Percentiles rank a stretch among this genome's conserved stretches.
phyloP scores from a whole-genome alignment of 2,329 filamentous ascomycete species.

The Beauveria sp. region DNA sequence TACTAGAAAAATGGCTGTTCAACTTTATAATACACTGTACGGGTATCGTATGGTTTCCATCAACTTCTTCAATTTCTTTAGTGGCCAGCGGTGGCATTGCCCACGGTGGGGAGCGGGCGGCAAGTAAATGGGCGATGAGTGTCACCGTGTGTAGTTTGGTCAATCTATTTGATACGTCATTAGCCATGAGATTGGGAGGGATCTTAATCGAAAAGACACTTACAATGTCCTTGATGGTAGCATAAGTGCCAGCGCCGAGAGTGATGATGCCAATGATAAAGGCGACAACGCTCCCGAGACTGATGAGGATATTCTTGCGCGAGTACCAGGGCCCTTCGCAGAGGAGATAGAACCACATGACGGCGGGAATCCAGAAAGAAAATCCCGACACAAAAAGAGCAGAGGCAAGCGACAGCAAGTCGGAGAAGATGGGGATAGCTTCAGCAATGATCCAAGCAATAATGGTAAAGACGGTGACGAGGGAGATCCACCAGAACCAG shows the following conservation, averaged over 20 bases:
- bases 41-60: neutral
- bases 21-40: constrained; percentile 2
- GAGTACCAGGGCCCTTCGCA: constrained; percentile 20
- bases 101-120: neutral
- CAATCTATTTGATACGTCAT: neutral
- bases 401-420: constrained; percentile 46
- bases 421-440: constrained; percentile 62
- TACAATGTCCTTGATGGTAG: constrained; percentile 23
- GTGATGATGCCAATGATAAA: constrained; percentile 22
- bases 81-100: neutral
- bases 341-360: constrained; percentile 31
- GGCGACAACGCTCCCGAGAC: constrained; percentile 18
- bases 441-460: constrained; percentile 62
- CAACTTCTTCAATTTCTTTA: neutral
- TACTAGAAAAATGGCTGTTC: neutral
- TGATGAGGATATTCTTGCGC: constrained; percentile 19
- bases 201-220: constrained; percentile 6
- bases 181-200: neutral
- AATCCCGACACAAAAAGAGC: constrained; percentile 36
- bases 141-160: constrained; percentile 1
- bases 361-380: constrained; percentile 29
- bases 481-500: constrained; percentile 45
- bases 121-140: constrained; percentile 6
- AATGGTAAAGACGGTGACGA: constrained; percentile 49
- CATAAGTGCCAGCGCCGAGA: constrained; percentile 22